A percentile compares a stretch with the other conserved stretches of the same genome.
Evolutionary conservation across 495 filamentous ascomycete genomes (phyloP).

Genomic region (Trichoderma erinaceum): DNA sequence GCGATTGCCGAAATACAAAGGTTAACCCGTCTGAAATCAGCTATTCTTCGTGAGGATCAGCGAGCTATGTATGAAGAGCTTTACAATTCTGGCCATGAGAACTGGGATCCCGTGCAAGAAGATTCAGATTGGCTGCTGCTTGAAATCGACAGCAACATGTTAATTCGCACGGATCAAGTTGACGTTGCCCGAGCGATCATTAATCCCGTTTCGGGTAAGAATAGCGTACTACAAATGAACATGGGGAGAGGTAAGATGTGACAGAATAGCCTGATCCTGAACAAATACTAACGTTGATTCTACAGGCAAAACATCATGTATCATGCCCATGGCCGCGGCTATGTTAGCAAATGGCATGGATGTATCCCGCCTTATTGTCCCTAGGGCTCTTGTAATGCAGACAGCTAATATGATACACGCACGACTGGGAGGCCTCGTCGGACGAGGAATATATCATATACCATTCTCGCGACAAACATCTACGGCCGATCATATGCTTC

Average conservation of each 20-base stretch:
- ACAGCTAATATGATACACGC: conserved; percentile 44
- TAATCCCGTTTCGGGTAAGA: conserved; percentile 35
- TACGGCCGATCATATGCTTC: conserved; percentile 26
- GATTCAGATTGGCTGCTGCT: conserved; percentile 51
- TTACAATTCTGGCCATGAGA: conserved; percentile 42
- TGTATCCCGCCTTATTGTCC: conserved; percentile 44
- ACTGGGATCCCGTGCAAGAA: conserved; percentile 41
- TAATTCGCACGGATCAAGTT: conserved; percentile 47
- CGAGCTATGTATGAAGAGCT: conserved; percentile 31
- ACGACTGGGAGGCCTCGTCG: conserved; percentile 42
- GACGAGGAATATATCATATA: conserved; percentile 39
- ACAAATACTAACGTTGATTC: conserved; percentile 4
- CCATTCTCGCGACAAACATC: conserved; percentile 46
- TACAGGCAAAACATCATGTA: conserved; percentile 45
- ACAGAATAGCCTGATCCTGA: too few relatives aligned
- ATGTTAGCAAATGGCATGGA: conserved; percentile 40
- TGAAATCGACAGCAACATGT: conserved; percentile 50
- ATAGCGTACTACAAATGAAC: conserved; percentile 53
- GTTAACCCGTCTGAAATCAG: conserved; percentile 24
- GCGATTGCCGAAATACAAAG: conserved; percentile 42
- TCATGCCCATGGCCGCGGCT: conserved; percentile 48
- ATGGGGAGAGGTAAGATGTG: conserved; percentile 42
- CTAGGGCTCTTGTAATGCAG: conserved; percentile 46
- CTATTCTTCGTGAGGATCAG: conserved; percentile 10
- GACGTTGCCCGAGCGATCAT: conserved; percentile 49